Base-by-base conservation (phyloP, 2,329 filamentous ascomycete genomes). In the Penicillium hordei region DNA sequence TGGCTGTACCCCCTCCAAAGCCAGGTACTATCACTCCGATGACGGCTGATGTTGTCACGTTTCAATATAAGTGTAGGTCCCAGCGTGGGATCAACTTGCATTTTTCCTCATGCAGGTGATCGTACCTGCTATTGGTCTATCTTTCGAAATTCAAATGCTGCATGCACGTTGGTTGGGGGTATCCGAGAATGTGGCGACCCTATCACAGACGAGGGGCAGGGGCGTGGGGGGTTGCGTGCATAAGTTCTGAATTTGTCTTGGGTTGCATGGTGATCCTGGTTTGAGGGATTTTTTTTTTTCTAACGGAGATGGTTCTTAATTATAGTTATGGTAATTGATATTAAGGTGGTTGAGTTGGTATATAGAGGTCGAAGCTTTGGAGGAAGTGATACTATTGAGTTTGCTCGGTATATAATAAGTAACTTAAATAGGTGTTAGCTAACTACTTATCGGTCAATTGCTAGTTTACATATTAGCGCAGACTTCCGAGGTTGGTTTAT, bases 111-210 rank as follows among this genome's bases (percentile, higher is more conserved):
- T 55, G 55, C 42, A 34, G 21, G 49, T 39, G 31, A 10, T 38
- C 4, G 13, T 1, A 19, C 21, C 7, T 53, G 34, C 4, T 23
- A 57, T 53, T 57, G 54, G 54, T n/a, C 21, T 44, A 25, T n/a
- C 1, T 4, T 38, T 21, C 17, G 25, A 13, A 38, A 29, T 38
- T 27, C 21, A 17, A 19, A 23, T 43, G 31, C 53, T 45, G 21
- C 23, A 55, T 52, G 53, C 48, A 56, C 39, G 43, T 53, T 53
- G 42, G 52, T 43, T 52, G 51, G 53, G 42, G 40, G 12, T 27
- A 38, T 36, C 50, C 43, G 55, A 48, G 48, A 21, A 36, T 29
- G 55, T 48, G 55, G 55, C 49, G 48, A 48, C 13, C 55, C 55
- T 57, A 57, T 55, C 52, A 55, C 8, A 21, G 29, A 1, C 10